Base-by-base conservation (phyloP, 495 filamentous ascomycete genomes). In the Mycothermus thermophilus region DNA sequence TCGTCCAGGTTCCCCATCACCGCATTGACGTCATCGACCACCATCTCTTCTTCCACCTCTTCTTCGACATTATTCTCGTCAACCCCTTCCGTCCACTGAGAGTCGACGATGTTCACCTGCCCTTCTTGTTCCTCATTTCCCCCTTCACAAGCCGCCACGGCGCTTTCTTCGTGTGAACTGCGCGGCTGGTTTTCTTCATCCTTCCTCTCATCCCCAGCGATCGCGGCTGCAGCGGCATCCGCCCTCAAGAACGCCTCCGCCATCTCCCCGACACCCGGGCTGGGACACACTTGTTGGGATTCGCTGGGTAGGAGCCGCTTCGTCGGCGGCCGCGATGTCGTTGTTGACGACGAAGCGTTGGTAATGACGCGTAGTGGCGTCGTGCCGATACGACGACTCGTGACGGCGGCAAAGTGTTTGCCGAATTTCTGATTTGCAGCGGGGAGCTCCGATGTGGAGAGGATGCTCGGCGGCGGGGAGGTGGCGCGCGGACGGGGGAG, bases 1-100 rank as follows among this genome's bases (percentile, higher is more conserved):
- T 66, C 55, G 31, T 54, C 48, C 10, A 67, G 31, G 35, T 67
- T 59, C 8, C 56, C 43, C 42, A 67, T 34, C 0, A 67, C 60
- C 2, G 44, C 59, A 0, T 45, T 54, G 13, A 67, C 63, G 29
- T 64, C 57, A 27, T 67, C 63, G 0, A 45, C n/a, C n/a, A n/a
- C n/a, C n/a, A n/a, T n/a, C n/a, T n/a, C n/a, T n/a, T n/a, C n/a
- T n/a, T n/a, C n/a, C n/a, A n/a, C n/a, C n/a, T n/a, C n/a, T n/a
- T n/a, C n/a, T n/a, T n/a, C n/a, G n/a, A n/a, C n/a, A n/a, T n/a
- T n/a, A n/a, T n/a, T n/a, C n/a, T n/a, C n/a, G n/a, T n/a, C n/a
- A n/a, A n/a, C n/a, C n/a, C n/a, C n/a, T n/a, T n/a, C n/a, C n/a
- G n/a, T n/a, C n/a, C n/a, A n/a, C n/a, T n/a, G n/a, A n/a, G n/a